Conservation (phyloP, 1,284 basidiomycete genomes). For the Amylostereum areolatum region DNA sequence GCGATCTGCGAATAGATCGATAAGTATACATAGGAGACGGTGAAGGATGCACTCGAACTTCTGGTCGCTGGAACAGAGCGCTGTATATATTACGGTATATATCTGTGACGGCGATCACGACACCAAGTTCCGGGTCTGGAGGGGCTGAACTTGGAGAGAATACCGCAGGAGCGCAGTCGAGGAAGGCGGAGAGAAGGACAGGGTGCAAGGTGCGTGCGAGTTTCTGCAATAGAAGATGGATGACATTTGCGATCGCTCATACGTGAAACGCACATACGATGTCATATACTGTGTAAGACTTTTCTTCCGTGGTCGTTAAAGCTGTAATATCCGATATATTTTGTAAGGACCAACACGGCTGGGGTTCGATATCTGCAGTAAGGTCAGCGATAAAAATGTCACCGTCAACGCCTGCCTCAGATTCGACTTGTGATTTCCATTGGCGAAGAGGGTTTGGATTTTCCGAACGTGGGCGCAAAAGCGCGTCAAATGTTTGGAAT, state of each 20-base stretch:
- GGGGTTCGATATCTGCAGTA: not conserved
- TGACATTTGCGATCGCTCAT: conserved; percentile 1
- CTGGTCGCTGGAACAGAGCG: conserved; percentile 37
- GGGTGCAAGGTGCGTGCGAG: conserved; percentile 60
- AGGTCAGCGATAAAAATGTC: not conserved
- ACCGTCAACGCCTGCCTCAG: conserved; percentile 13
- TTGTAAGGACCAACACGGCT: not conserved
- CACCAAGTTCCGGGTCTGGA: conserved; percentile 55
- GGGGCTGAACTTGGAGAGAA: conserved; percentile 60
- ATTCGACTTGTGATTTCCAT: conserved; percentile 17
- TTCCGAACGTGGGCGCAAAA: conserved; percentile 22
- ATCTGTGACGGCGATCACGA: conserved; percentile 55
- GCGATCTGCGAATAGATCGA: not conserved
- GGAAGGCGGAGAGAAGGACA: conserved; percentile 73
- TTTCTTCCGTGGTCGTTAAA: too few relatives aligned
- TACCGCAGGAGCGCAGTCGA: conserved; percentile 79
- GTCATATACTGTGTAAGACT: conserved; percentile 6
- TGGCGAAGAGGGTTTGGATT: not conserved
- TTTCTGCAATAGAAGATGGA: conserved; percentile 23
- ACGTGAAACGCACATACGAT: conserved; percentile 9
- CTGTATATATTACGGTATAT: conserved; percentile 69
- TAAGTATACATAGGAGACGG: not conserved
- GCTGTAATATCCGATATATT: not conserved
- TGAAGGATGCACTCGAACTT: conserved; percentile 17
- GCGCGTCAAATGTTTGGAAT: conserved; percentile 40